Conservation (phyloP, 768 basidiomycete species). For the Lactarius trivialis region DNA sequence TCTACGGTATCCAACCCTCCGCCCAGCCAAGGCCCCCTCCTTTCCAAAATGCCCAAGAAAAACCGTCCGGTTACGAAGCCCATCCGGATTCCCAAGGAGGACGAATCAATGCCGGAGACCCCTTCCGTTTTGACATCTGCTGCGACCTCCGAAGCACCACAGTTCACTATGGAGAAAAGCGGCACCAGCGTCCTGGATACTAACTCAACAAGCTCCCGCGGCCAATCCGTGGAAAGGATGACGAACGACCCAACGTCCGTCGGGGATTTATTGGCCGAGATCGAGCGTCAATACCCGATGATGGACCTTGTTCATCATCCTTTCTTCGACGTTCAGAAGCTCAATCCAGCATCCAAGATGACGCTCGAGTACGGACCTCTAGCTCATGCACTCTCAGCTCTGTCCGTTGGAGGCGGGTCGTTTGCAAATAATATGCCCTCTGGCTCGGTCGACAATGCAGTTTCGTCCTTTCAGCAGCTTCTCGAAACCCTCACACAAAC, state of each 20-base stretch:
- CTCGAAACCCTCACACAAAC: slow-evolving; percentile 86
- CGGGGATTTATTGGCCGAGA: slow-evolving; percentile 60
- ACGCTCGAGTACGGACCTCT: slow-evolving; percentile 80
- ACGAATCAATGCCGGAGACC: slow-evolving; percentile 38
- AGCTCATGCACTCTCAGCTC: slow-evolving; percentile 78
- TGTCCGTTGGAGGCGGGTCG: slow-evolving; percentile 80
- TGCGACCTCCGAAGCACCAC: slow-evolving; percentile 43
- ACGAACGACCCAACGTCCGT: slow-evolving; percentile 46
- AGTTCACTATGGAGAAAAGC: slow-evolving; percentile 30
- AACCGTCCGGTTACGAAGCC: slow-evolving; percentile 59
- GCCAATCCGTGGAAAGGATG: slow-evolving; percentile 51
- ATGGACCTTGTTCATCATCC: slow-evolving; percentile 65
- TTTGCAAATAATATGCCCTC: slow-evolving; percentile 80
- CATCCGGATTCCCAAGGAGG: slow-evolving; percentile 56
- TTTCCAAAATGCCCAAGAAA: slow-evolving; percentile 83
- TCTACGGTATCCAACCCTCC: slow-evolving; percentile 29
- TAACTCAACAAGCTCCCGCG: slow-evolving; percentile 51
- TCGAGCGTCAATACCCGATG: slow-evolving; percentile 51
- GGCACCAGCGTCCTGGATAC: slow-evolving; percentile 34
- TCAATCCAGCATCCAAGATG: slow-evolving; percentile 72
- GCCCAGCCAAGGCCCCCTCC: slow-evolving; percentile 58
- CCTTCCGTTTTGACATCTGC: slow-evolving; percentile 39
- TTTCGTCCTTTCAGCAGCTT: slow-evolving; percentile 83
- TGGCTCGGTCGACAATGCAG: slow-evolving; percentile 85
- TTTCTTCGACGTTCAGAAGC: slow-evolving; percentile 65